Conservation (phyloP, 495 filamentous ascomycete species). For the Penicillium turbatum region DNA sequence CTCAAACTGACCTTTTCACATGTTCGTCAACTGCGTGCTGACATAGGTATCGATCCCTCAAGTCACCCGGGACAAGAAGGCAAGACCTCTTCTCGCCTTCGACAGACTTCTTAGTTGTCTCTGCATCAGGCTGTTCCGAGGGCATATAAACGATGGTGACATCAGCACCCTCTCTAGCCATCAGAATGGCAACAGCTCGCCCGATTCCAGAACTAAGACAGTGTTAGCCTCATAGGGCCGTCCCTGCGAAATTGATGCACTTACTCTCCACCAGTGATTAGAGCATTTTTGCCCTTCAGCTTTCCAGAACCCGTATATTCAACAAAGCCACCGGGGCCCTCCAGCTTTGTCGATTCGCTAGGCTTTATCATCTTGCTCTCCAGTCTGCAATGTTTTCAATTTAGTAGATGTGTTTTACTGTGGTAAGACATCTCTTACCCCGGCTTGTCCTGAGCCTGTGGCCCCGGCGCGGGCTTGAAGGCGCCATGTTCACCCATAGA, state of each 20-base stretch:
- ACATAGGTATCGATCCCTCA: constrained; percentile 46
- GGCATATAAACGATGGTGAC: constrained; percentile 51
- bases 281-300: constrained; percentile 42
- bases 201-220: constrained; percentile 45
- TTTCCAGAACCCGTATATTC: constrained; percentile 45
- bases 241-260: background rate
- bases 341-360: constrained; percentile 31
- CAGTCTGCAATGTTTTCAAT: constrained; percentile 9
- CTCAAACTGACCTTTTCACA: constrained; percentile 35
- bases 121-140: constrained; percentile 48
- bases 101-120: constrained; percentile 46
- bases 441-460: constrained; percentile 26
- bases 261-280: constrained; percentile 54
- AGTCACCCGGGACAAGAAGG: constrained; percentile 44
- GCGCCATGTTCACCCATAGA: constrained; percentile 19
- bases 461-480: constrained; percentile 21
- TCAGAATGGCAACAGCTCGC: constrained; percentile 49
- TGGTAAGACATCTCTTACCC: background rate
- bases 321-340: constrained; percentile 23
- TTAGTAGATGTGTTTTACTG: background rate
- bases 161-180: constrained; percentile 51
- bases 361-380: constrained; percentile 20
- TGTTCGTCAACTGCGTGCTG: constrained; percentile 48
- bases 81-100: constrained; percentile 44
- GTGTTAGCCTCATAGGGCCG: background rate